phyloP scores from a whole-genome alignment of 768 basidiomycete genomes.

The Agrocybe praecox region DNA sequence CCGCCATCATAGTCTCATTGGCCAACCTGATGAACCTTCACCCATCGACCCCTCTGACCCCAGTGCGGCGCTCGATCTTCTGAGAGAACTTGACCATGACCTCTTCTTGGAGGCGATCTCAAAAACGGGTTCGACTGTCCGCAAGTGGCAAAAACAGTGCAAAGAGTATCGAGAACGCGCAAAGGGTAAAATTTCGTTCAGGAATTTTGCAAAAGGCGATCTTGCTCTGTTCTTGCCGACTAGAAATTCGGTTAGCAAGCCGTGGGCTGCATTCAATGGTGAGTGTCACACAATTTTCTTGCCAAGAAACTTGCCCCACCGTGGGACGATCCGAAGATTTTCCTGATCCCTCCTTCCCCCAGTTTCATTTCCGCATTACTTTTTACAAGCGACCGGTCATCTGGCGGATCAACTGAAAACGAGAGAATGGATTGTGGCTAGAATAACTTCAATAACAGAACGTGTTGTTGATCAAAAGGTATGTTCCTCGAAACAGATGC shows the following conservation, averaged over 20 bases:
- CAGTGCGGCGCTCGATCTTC: constrained; percentile 63
- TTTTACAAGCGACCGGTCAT: constrained; percentile 85
- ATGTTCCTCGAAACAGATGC: constrained; percentile 25
- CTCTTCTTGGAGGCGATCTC: constrained; percentile 81
- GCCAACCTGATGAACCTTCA: constrained; percentile 61
- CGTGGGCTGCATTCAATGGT: constrained; percentile 99
- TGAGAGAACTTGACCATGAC: constrained; percentile 82
- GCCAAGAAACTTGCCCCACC: neutral
- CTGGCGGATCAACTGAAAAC: constrained; percentile 88
- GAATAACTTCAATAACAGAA: constrained; percentile 88
- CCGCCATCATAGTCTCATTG: constrained; percentile 54
- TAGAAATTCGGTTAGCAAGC: constrained; percentile 88
- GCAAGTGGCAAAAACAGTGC: constrained; percentile 98
- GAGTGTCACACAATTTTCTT: constrained; percentile 26
- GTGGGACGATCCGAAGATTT: constrained; percentile 33
- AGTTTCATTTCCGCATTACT: constrained; percentile 98
- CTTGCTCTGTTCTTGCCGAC: constrained; percentile 96
- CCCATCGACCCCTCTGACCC: constrained; percentile 82
- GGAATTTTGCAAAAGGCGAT: constrained; percentile 95
- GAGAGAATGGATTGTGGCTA: constrained; percentile 93
- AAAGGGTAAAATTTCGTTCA: constrained; percentile 94
- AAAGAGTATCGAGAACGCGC: constrained; percentile 95
- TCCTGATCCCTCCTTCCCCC: constrained; percentile 26
- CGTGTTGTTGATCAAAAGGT: constrained; percentile 83
- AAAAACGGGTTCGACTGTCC: constrained; percentile 83